phyloP scores from a whole-genome alignment of 495 filamentous ascomycete species.

The Diplogelasinospora grovesii region DNA sequence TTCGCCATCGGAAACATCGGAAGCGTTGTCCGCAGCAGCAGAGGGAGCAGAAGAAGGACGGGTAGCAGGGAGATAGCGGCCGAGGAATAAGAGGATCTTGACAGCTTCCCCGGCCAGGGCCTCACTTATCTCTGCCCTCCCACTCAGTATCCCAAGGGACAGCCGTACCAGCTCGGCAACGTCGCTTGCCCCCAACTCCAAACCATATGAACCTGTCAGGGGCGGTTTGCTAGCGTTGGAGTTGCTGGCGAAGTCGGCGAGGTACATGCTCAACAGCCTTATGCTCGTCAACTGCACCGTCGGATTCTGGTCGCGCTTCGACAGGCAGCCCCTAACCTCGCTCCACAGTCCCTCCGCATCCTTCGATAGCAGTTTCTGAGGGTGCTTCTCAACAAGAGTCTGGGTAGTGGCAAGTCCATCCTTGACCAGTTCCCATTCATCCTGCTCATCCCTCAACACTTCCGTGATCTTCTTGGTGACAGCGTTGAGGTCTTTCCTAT shows the following conservation, averaged over 20 bases:
- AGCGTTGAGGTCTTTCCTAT: slow-evolving; percentile 53
- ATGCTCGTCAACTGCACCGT: slow-evolving; percentile 73
- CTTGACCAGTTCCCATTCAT: slow-evolving; percentile 75
- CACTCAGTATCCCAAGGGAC: slow-evolving; percentile 59
- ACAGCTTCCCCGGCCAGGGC: slow-evolving; percentile 64
- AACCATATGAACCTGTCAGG: slow-evolving; percentile 62
- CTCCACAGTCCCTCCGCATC: slow-evolving; percentile 58
- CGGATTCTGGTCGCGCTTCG: slow-evolving; percentile 63
- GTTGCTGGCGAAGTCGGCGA: slow-evolving; percentile 68
- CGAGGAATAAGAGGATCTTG: slow-evolving; percentile 72
- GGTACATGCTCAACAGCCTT: slow-evolving; percentile 66
- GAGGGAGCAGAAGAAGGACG: too few relatives aligned
- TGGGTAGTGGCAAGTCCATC: slow-evolving; percentile 61
- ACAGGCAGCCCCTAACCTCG: slow-evolving; percentile 56
- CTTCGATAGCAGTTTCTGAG: slow-evolving; percentile 52
- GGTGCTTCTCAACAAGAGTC: slow-evolving; percentile 61
- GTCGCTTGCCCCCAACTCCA: slow-evolving; percentile 56
- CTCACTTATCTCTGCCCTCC: slow-evolving; percentile 54
- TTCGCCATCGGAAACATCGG: slow-evolving; percentile 29
- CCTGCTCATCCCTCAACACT: slow-evolving; percentile 43
- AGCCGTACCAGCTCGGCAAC: slow-evolving; percentile 60
- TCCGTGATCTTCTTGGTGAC: slow-evolving; percentile 36
- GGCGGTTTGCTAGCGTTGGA: slow-evolving; percentile 52
- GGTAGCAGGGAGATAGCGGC: slow-evolving; percentile 23
- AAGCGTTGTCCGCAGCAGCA: slow-evolving; percentile 24